Evolutionary conservation across 345 rosid genomes (phyloP).

Genomic region (Luvunga scandens): DNA sequence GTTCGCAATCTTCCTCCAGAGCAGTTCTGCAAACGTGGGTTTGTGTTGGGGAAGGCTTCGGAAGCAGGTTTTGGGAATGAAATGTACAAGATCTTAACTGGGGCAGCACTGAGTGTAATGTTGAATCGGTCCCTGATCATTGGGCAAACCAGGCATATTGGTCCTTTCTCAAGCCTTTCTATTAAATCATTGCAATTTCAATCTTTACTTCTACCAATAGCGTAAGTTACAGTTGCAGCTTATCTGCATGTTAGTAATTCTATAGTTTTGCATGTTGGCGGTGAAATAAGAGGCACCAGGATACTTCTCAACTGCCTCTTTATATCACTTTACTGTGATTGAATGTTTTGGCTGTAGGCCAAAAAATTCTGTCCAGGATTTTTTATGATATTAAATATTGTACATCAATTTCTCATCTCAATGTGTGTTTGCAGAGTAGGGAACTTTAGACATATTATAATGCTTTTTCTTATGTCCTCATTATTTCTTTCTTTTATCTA

Average conservation of each 20-base stretch:
- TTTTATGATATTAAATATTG: neutral
- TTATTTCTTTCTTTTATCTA: constrained; percentile 15
- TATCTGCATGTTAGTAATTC: neutral
- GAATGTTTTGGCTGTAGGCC: neutral
- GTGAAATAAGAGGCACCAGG: neutral
- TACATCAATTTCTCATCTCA: neutral
- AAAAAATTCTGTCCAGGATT: neutral
- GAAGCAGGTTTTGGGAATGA: constrained; percentile 99
- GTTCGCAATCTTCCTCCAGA: constrained; percentile 74
- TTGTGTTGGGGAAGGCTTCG: constrained; percentile 86
- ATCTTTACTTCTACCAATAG: neutral
- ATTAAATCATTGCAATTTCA: constrained; percentile 9
- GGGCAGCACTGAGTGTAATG: constrained; percentile 85
- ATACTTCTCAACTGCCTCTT: neutral
- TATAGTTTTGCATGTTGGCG: neutral
- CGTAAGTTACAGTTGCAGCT: neutral
- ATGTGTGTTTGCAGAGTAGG: neutral
- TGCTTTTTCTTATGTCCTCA: constrained; percentile 18
- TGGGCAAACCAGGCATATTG: constrained; percentile 99
- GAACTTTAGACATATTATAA: neutral
- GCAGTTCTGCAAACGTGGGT: constrained; percentile 77
- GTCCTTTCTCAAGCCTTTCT: constrained; percentile 92
- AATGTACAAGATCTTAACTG: constrained; percentile 92
- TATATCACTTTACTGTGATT: neutral
- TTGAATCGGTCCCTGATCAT: constrained; percentile 93